A percentile compares a stretch with the other conserved stretches of the same genome.
phyloP scores from a whole-genome alignment of 2,329 filamentous ascomycete genomes.

The Claviceps pusilla region DNA sequence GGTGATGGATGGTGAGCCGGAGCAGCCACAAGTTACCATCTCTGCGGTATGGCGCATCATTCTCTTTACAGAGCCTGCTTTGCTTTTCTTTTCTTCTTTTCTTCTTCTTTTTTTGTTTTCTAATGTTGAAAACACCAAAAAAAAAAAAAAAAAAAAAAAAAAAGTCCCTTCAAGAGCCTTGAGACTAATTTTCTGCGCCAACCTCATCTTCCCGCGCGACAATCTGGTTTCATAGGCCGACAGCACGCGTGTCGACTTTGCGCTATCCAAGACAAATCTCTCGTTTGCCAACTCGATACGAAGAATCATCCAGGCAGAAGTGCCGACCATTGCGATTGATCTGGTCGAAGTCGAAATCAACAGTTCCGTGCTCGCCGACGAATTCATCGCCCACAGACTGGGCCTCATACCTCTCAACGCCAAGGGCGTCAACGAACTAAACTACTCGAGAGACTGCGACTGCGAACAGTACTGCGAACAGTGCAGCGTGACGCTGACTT shows the following conservation, averaged over 20 bases:
- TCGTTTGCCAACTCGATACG: constrained; percentile 87
- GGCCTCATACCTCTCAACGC: constrained; percentile 80
- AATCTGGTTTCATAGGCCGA: constrained; percentile 45
- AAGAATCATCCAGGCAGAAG: constrained; percentile 80
- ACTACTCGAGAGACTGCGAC: constrained; percentile 87
- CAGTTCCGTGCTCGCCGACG: constrained; percentile 89
- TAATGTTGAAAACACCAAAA: not conserved
- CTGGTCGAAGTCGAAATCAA: constrained; percentile 86
- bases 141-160: not conserved
- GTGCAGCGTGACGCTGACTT: constrained; percentile 70
- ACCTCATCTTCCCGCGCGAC: not conserved
- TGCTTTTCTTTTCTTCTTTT: not conserved
- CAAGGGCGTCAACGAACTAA: constrained; percentile 65
- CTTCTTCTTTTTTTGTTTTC: not conserved
- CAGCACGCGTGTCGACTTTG: constrained; percentile 71
- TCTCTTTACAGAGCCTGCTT: not conserved
- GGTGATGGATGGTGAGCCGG: constrained; percentile 42
- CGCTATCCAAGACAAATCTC: constrained; percentile 76
- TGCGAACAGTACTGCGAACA: constrained; percentile 91
- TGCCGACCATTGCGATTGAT: constrained; percentile 89
- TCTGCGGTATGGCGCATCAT: constrained; percentile 33
- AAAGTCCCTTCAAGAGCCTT: not conserved
- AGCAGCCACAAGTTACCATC: constrained; percentile 44
- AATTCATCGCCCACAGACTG: constrained; percentile 86
- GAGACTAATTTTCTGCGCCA: not conserved